Evolutionary conservation across 1,139 yeast species (phyloP).

Genomic region (Zygotorulaspora mrakii): DNA sequence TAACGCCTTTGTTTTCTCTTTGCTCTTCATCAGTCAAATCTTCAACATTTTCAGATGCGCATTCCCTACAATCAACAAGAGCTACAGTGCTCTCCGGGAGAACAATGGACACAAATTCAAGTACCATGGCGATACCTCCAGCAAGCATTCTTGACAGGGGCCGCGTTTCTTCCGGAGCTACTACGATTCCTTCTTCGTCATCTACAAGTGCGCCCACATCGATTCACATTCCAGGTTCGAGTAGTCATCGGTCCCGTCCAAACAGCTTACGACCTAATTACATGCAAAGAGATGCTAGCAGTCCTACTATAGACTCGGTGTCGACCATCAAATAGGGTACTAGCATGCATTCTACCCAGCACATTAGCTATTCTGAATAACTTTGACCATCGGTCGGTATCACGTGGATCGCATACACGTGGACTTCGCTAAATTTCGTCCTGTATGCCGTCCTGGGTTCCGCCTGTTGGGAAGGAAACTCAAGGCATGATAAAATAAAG

Average conservation of each 20-base stretch:
- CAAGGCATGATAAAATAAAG: too few relatives aligned
- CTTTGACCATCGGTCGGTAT: not conserved
- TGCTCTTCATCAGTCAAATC: conserved; percentile 44
- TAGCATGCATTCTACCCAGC: not conserved
- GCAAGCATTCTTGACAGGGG: conserved; percentile 58
- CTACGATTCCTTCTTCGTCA: conserved; percentile 12
- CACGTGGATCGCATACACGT: conserved; percentile 2
- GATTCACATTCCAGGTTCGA: conserved; percentile 7
- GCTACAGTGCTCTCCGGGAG: conserved; percentile 43
- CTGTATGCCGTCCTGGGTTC: not conserved
- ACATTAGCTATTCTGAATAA: not conserved
- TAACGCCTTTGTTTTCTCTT: conserved; percentile 51
- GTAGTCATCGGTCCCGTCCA: conserved; percentile 19
- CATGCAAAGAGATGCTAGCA: conserved; percentile 20
- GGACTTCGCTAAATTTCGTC: not conserved
- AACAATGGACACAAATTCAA: conserved; percentile 56
- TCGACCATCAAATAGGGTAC: conserved; percentile 22
- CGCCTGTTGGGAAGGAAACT: too few relatives aligned
- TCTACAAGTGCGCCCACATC: conserved; percentile 12
- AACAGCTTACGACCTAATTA: conserved; percentile 30
- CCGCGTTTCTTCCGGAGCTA: conserved; percentile 18
- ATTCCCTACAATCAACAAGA: conserved; percentile 40
- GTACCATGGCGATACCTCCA: conserved; percentile 62
- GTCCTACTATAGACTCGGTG: conserved; percentile 19
- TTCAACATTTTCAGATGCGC: conserved; percentile 37